Evolutionary conservation across 345 rosid species (phyloP).

Genomic region (Mallotus nudiflorus): DNA sequence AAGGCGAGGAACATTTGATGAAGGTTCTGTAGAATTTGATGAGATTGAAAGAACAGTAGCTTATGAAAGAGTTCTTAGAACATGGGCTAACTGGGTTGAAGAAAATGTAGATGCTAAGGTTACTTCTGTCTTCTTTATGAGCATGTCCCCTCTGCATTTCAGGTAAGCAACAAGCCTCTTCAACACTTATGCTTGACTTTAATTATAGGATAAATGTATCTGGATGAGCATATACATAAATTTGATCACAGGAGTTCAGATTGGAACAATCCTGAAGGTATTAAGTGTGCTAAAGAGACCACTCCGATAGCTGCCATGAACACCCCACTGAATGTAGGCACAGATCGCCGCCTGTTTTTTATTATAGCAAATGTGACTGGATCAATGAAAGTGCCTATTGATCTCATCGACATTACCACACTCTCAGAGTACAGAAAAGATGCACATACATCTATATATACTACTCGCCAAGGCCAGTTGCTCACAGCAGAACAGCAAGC

Average conservation of each 20-base stretch:
- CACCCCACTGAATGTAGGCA: conserved; percentile 20
- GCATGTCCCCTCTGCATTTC: conserved; percentile 35
- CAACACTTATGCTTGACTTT: background rate
- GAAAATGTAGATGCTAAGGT: conserved; percentile 27
- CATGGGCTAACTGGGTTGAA: conserved; percentile 28
- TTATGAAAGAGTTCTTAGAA: conserved; percentile 23
- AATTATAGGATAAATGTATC: background rate
- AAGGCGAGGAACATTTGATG: conserved; percentile 12
- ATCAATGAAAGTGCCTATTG: conserved; percentile 18
- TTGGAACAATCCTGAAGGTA: conserved; percentile 27
- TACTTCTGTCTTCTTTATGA: conserved; percentile 24
- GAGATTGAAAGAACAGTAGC: conserved; percentile 26
- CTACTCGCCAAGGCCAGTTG: conserved; percentile 23
- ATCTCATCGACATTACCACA: conserved; percentile 21
- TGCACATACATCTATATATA: conserved; percentile 27
- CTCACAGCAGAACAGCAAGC: conserved; percentile 26
- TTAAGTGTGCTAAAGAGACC: conserved; percentile 27
- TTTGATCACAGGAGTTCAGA: conserved; percentile 20
- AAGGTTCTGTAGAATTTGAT: conserved; percentile 17
- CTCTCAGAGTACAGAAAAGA: conserved; percentile 35
- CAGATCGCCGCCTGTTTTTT: conserved; percentile 17
- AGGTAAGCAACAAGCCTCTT: conserved; percentile 16
- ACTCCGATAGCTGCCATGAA: conserved; percentile 6
- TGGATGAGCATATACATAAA: background rate
- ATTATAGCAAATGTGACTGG: conserved; percentile 7